Conservation (phyloP, 805 yeast species). For the Zygoascus tannicola region DNA sequence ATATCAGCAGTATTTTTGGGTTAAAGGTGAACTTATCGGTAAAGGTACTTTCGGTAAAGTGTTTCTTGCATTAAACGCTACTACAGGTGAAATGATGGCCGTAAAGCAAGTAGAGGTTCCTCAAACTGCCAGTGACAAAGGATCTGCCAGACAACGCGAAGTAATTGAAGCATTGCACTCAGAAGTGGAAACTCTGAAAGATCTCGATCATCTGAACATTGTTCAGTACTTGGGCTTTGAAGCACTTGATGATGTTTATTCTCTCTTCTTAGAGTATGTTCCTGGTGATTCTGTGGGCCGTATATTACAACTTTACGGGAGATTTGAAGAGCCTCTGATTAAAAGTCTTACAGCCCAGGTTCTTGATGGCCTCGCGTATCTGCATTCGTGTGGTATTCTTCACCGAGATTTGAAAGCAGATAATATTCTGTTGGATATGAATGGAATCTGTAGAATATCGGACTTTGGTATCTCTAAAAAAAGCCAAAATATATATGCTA, state of each 20-base stretch:
- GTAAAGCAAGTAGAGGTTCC: conserved; percentile 87
- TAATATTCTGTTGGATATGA: conserved; percentile 75
- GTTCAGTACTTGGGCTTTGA: conserved; percentile 96
- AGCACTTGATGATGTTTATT: conserved; percentile 57
- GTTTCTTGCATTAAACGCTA: conserved; percentile 80
- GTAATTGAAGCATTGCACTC: conserved; percentile 75
- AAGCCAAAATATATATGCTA: conserved; percentile 70
- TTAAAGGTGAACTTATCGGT: conserved; percentile 93
- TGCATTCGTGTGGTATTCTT: conserved; percentile 77
- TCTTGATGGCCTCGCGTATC: conserved; percentile 72
- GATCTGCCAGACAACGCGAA: conserved; percentile 34
- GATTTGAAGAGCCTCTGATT: conserved; percentile 71
- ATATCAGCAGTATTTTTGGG: conserved; percentile 88
- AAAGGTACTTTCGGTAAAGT: conserved; percentile 96
- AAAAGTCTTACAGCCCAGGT: conserved; percentile 70
- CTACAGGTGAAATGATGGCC: conserved; percentile 98
- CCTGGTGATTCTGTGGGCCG: conserved; percentile 97
- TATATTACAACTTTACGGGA: conserved; percentile 70
- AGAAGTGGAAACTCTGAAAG: conserved; percentile 90
- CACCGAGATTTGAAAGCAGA: conserved; percentile 96
- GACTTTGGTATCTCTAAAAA: conserved; percentile 94
- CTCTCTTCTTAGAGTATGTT: conserved; percentile 87
- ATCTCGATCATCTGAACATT: conserved; percentile 85
- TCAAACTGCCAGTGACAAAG: conserved; percentile 26
- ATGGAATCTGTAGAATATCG: conserved; percentile 90